A percentile compares a stretch with the other conserved stretches of the same genome.
Conservation (phyloP, 441 rosid genomes). For the Arabidopsis lyrata region DNA sequence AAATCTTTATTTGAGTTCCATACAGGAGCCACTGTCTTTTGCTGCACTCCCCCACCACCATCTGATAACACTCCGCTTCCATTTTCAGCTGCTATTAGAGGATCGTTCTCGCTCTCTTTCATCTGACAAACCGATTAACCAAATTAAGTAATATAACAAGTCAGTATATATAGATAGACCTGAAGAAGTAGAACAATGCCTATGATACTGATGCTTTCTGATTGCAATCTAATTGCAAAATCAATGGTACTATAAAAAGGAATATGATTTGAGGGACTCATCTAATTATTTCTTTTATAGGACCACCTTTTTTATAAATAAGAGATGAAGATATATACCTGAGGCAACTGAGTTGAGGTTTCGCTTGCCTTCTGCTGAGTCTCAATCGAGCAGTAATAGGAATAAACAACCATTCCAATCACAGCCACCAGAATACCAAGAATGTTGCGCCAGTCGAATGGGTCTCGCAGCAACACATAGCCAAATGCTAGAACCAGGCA, state of each 20-base stretch:
- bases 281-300: neutral
- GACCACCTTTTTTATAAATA: no score
- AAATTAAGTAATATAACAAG: neutral
- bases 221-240: neutral
- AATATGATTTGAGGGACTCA: neutral
- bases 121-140: slow-evolving; percentile 48
- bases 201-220: neutral
- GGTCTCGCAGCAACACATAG: slow-evolving; percentile 84
- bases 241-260: neutral
- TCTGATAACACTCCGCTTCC: slow-evolving; percentile 66
- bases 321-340: slow-evolving; percentile 56
- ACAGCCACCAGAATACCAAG: slow-evolving; percentile 89
- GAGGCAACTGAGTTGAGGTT: slow-evolving; percentile 65
- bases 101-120: slow-evolving; percentile 86
- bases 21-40: slow-evolving; percentile 60
- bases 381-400: slow-evolving; percentile 76
- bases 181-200: neutral
- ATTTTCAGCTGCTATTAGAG: slow-evolving; percentile 76
- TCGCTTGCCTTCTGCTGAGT: slow-evolving; percentile 87
- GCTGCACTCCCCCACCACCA: slow-evolving; percentile 50
- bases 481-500: slow-evolving; percentile 98
- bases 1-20: slow-evolving; percentile 95
- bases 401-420: slow-evolving; percentile 88
- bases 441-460: slow-evolving; percentile 97
- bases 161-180: neutral